phyloP scores from a whole-genome alignment of 2,329 filamentous ascomycete species.

The Aspergillus texensis region DNA sequence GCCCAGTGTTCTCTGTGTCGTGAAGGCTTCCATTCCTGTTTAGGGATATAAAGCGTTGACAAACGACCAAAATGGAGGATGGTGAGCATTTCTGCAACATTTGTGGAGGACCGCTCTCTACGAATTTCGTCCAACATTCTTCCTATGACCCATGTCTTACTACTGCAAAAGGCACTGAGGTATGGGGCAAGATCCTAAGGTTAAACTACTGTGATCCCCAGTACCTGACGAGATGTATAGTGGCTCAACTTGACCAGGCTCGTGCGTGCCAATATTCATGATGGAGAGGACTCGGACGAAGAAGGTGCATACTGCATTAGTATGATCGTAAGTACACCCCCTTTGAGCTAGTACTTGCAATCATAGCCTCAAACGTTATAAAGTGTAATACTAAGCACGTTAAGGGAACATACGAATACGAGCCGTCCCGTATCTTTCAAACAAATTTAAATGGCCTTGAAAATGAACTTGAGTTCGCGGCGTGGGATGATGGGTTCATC shows the following conservation, averaged over 20 bases:
- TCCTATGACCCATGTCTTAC: neutral
- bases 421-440: neutral
- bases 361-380: neutral
- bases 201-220: neutral
- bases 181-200: neutral
- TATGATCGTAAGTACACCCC: neutral
- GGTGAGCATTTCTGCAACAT: slow-evolving; percentile 9
- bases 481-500: neutral
- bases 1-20: neutral
- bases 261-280: neutral
- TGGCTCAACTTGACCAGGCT: neutral
- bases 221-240: neutral
- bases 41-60: neutral
- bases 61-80: neutral
- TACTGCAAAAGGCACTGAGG: neutral
- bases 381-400: neutral
- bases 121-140: neutral
- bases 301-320: neutral
- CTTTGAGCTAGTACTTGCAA: neutral
- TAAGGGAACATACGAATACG: neutral
- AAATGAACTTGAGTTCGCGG: neutral
- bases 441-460: neutral
- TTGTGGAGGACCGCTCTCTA: slow-evolving; percentile 7
- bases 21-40: neutral
- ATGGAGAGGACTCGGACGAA: neutral